phyloP scores from a whole-genome alignment of 2,329 filamentous ascomycete genomes.

The Sarocladiaceae sp. region DNA sequence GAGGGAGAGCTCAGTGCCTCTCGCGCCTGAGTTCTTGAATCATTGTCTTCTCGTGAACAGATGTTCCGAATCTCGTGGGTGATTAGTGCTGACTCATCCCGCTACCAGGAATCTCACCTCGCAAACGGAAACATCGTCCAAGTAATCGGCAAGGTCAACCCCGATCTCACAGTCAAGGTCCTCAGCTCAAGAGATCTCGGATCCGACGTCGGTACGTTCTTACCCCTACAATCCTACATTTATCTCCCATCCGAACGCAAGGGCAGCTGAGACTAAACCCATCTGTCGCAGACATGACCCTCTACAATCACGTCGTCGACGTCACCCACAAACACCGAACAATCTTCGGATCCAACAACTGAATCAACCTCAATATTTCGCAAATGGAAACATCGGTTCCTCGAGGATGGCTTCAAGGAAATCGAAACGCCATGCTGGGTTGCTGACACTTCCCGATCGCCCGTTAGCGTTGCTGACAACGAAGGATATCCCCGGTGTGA shows the following conservation, averaged over 20 bases:
- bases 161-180: conserved; percentile 67
- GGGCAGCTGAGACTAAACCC: no score
- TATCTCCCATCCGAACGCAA: no score
- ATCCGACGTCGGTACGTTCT: conserved; percentile 58
- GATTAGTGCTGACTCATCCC: not conserved
- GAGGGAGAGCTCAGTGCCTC: no score
- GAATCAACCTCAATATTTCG: not conserved
- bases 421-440: no score
- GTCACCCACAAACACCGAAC: conserved; percentile 75
- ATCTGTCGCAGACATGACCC: conserved; percentile 69
- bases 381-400: not conserved
- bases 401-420: no score
- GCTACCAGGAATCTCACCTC: conserved; percentile 63
- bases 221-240: not conserved
- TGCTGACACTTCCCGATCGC: no score
- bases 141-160: conserved; percentile 75
- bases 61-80: not conserved
- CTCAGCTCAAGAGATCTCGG: conserved; percentile 68
- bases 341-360: conserved; percentile 52
- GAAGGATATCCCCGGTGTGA: not conserved
- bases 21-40: no score
- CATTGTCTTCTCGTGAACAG: conserved; percentile 2
- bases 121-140: conserved; percentile 67
- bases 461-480: not conserved
- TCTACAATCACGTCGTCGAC: conserved; percentile 77